phyloP scores from a whole-genome alignment of 805 yeast species.

The Teunomyces kruisii region DNA sequence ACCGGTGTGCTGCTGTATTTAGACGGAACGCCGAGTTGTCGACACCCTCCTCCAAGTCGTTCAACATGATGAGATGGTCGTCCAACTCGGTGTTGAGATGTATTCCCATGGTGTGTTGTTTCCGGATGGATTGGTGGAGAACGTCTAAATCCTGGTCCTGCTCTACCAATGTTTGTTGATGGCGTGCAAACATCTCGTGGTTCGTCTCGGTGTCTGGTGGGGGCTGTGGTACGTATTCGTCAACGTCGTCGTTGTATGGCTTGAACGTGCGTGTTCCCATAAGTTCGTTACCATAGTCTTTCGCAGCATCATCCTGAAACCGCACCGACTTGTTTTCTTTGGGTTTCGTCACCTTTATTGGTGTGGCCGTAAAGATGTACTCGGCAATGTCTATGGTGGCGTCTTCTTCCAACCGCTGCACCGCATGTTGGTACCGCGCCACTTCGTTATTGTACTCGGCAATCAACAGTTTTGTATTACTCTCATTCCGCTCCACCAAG shows the following conservation, averaged over 20 bases:
- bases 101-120: conserved; percentile 41
- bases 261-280: conserved; percentile 35
- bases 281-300: conserved; percentile 26
- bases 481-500: conserved; percentile 4
- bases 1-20: conserved; percentile 29
- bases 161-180: conserved; percentile 38
- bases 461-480: background rate
- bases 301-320: conserved; percentile 32
- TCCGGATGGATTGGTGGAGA: conserved; percentile 32
- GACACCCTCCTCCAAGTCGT: conserved; percentile 43
- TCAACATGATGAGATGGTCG: conserved; percentile 40
- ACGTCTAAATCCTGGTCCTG: conserved; percentile 38
- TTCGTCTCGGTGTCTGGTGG: conserved; percentile 28
- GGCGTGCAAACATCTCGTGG: conserved; percentile 42
- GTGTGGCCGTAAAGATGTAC: conserved; percentile 20
- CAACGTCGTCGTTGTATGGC: conserved; percentile 37
- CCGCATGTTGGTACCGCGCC: conserved; percentile 17
- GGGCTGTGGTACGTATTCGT: background rate
- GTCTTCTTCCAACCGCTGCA: conserved; percentile 22
- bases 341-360: conserved; percentile 6
- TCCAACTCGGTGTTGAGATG: conserved; percentile 40
- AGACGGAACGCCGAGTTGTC: conserved; percentile 32
- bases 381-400: conserved; percentile 30
- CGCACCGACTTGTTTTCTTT: conserved; percentile 32
- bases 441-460: conserved; percentile 10